Evolutionary conservation across 345 rosid species (phyloP).

Genomic region (Camelina hispida): DNA sequence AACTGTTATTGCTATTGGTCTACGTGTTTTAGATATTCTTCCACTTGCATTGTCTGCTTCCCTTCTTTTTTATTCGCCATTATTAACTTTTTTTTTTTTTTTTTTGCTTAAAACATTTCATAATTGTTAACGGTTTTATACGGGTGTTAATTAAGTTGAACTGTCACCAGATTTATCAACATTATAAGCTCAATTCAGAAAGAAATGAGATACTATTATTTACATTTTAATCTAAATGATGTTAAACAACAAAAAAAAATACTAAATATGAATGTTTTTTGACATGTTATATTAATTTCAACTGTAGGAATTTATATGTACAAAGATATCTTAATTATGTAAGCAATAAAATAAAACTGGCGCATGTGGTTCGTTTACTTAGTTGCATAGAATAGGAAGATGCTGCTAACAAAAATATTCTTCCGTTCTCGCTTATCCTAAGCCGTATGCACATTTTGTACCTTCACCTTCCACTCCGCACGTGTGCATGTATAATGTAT

Average conservation of each 20-base stretch:
- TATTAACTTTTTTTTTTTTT: background rate
- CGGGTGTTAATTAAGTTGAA: background rate
- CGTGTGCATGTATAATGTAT: slow-evolving; percentile 23
- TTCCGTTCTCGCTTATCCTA: slow-evolving; percentile 33
- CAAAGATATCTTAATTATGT: background rate
- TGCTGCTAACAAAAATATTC: slow-evolving; percentile 18
- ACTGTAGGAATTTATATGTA: too few species aligned
- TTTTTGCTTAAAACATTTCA: too few species aligned
- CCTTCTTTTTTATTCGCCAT: background rate
- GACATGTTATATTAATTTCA: too few species aligned
- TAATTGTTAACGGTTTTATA: background rate
- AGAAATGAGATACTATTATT: too few species aligned
- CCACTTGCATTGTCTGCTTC: slow-evolving; percentile 17
- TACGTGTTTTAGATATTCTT: slow-evolving; percentile 37
- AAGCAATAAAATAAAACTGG: background rate
- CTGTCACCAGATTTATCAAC: background rate
- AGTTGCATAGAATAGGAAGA: slow-evolving; percentile 23
- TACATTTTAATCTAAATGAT: too few species aligned
- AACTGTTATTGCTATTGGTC: slow-evolving; percentile 26
- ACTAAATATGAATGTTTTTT: too few species aligned
- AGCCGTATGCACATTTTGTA: slow-evolving; percentile 41
- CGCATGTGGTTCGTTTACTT: slow-evolving; percentile 40
- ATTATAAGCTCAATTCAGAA: background rate
- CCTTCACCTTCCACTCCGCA: slow-evolving; percentile 29
- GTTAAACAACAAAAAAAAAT: too few species aligned